Percentiles rank a stretch among this genome's conserved stretches.
These are phyloP conservation scores for Clonostachys byssicola DNA, from an alignment of 2,329 filamentous ascomycete species.

Conservation along the genomic window DNA sequence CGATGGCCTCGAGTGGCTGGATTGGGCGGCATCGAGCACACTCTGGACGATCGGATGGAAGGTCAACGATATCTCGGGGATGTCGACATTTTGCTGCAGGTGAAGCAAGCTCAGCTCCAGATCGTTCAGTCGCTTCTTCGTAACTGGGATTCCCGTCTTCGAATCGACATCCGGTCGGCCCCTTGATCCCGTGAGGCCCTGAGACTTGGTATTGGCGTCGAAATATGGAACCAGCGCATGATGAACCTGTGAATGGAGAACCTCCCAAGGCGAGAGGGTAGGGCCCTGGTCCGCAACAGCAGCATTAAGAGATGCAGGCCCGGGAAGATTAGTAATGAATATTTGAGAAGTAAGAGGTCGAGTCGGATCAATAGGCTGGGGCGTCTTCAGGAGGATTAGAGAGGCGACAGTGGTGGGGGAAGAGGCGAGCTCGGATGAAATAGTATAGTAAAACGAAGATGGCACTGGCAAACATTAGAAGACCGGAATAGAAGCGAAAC, in stretches of 20 bases:
- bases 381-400: conserved; percentile 85
- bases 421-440: conserved; percentile 78
- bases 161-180: conserved; percentile 81
- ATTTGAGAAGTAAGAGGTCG: conserved; percentile 84
- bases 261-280: conserved; percentile 80
- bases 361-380: conserved; percentile 79
- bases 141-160: conserved; percentile 93
- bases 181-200: conserved; percentile 60
- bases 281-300: conserved; percentile 66
- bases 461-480: conserved; percentile 21
- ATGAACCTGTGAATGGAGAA: conserved; percentile 87
- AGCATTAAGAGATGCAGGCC: conserved; percentile 67
- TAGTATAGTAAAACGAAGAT: conserved; percentile 67
- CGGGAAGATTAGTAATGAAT: conserved; percentile 88
- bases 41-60: conserved; percentile 86
- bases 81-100: conserved; percentile 96
- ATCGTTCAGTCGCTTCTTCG: conserved; percentile 95
- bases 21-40: conserved; percentile 74
- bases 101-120: conserved; percentile 86
- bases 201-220: conserved; percentile 87
- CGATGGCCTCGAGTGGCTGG: conserved; percentile 62
- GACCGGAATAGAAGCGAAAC: too few species aligned
- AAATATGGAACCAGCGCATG: conserved; percentile 93
- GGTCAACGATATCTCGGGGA: conserved; percentile 83
- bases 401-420: conserved; percentile 78